phyloP scores from a whole-genome alignment of 495 filamentous ascomycete species.

The Schizothecium vesticola region DNA sequence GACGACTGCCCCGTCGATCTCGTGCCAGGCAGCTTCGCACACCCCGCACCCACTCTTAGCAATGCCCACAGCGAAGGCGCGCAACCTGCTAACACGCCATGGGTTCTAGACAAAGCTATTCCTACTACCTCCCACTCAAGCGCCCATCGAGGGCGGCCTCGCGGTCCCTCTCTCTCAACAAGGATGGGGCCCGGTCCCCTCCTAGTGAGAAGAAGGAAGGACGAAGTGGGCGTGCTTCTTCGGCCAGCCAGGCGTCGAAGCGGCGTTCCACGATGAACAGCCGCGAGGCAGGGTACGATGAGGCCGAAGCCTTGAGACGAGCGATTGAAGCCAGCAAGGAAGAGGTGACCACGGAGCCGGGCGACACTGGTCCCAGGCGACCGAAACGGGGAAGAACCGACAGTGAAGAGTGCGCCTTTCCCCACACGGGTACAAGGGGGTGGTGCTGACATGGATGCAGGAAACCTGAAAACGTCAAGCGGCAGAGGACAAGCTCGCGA shows the following conservation, averaged over 20 bases:
- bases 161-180: slow-evolving; percentile 52
- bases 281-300: slow-evolving; percentile 89
- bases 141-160: slow-evolving; percentile 42
- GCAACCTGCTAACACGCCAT: slow-evolving; percentile 16
- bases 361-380: slow-evolving; percentile 50
- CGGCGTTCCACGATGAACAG: slow-evolving; percentile 97
- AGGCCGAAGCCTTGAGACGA: slow-evolving; percentile 80
- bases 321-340: slow-evolving; percentile 95
- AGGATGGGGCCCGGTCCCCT: slow-evolving; percentile 47
- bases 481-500: slow-evolving; percentile 70
- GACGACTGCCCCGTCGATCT: slow-evolving; percentile 26
- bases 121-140: slow-evolving; percentile 51
- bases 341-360: slow-evolving; percentile 45
- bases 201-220: slow-evolving; percentile 45
- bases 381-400: slow-evolving; percentile 84
- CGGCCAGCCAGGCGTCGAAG: slow-evolving; percentile 55
- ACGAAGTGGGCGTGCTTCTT: slow-evolving; percentile 43
- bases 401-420: slow-evolving; percentile 76
- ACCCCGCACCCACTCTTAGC: neutral
- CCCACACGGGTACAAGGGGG: slow-evolving; percentile 2
- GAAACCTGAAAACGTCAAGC: slow-evolving; percentile 49
- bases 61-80: neutral
- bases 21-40: slow-evolving; percentile 11
- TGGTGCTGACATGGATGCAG: slow-evolving; percentile 26
- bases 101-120: slow-evolving; percentile 48